These are phyloP conservation scores for Ajuga reptans DNA, from an alignment of 305 asterid species.

Conservation along the genomic window DNA sequence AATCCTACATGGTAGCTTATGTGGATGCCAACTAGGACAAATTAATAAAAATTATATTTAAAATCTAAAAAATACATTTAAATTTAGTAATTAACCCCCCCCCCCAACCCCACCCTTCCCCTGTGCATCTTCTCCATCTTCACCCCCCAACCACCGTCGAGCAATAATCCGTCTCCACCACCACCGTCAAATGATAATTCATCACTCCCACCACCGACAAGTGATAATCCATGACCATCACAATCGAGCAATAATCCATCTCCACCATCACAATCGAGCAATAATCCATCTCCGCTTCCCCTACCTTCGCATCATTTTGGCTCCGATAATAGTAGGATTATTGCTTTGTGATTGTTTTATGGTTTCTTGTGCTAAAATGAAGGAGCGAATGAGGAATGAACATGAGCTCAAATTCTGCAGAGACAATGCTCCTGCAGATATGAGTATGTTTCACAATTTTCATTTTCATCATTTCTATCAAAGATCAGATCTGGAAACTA, in stretches of 20 bases:
- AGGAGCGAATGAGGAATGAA: conserved; percentile 36
- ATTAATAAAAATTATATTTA: too few relatives aligned
- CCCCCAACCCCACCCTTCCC: too few relatives aligned
- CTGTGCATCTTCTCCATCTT: too few relatives aligned
- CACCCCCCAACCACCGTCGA: neutral
- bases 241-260: conserved; percentile 7
- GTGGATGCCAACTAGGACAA: too few relatives aligned
- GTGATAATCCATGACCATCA: neutral
- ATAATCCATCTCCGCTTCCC: neutral
- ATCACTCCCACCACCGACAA: neutral
- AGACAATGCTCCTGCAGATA: conserved; percentile 35
- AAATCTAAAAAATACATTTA: too few relatives aligned
- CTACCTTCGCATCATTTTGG: too few relatives aligned
- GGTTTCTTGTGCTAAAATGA: conserved; percentile 36
- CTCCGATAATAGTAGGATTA: conserved; percentile 33
- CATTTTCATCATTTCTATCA: too few relatives aligned
- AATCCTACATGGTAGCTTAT: too few relatives aligned
- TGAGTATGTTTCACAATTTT: conserved; percentile 28
- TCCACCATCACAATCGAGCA: neutral
- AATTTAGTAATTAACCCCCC: too few relatives aligned
- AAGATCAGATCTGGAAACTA: too few relatives aligned
- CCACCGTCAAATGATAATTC: conserved; percentile 20
- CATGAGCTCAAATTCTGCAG: conserved; percentile 47
- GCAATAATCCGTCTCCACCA: conserved; percentile 17
- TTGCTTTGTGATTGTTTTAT: conserved; percentile 46